A percentile compares a stretch with the other conserved stretches of the same genome.
Conservation (phyloP, 305 asterid species). For the Lippia alba region DNA sequence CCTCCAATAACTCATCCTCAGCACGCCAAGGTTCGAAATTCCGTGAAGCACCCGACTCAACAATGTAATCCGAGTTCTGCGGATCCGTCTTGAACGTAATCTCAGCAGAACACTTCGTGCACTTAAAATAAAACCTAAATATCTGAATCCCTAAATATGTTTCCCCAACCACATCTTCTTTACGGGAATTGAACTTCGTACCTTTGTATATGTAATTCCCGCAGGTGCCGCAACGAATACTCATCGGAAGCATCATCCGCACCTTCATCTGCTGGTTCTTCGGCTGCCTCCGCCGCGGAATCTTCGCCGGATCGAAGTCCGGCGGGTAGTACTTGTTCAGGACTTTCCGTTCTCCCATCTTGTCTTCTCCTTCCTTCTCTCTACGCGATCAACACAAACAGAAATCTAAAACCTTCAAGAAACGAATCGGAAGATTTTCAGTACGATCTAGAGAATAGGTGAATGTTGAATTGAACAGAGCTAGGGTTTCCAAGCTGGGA, state of each 20-base stretch:
- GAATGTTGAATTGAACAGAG: neutral
- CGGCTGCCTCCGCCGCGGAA: slow-evolving; percentile 80
- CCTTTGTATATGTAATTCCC: slow-evolving; percentile 86
- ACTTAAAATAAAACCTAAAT: slow-evolving; percentile 86
- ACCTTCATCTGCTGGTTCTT: slow-evolving; percentile 85
- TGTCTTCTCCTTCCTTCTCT: neutral
- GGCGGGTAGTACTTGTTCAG: slow-evolving; percentile 92
- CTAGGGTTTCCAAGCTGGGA: slow-evolving; percentile 3
- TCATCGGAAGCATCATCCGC: slow-evolving; percentile 98
- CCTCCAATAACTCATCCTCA: slow-evolving; percentile 71
- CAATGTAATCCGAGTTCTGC: slow-evolving; percentile 81
- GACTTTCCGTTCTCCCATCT: slow-evolving; percentile 90
- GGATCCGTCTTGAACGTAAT: slow-evolving; percentile 90
- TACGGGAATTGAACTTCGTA: slow-evolving; percentile 88
- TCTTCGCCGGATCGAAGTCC: slow-evolving; percentile 93
- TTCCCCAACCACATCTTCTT: slow-evolving; percentile 85
- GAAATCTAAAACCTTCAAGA: too few relatives aligned
- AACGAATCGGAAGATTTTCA: too few relatives aligned
- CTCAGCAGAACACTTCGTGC: slow-evolving; percentile 91
- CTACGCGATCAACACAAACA: too few relatives aligned
- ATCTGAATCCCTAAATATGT: slow-evolving; percentile 85
- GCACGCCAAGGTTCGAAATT: slow-evolving; percentile 97
- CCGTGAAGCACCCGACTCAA: slow-evolving; percentile 86
- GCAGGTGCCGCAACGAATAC: slow-evolving; percentile 80
- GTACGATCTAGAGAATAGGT: too few relatives aligned